Evolutionary conservation across 2,329 filamentous ascomycete species (phyloP), one percentile per base, ranked within the genome.

Genomic region (Didymella exigua): DNA sequence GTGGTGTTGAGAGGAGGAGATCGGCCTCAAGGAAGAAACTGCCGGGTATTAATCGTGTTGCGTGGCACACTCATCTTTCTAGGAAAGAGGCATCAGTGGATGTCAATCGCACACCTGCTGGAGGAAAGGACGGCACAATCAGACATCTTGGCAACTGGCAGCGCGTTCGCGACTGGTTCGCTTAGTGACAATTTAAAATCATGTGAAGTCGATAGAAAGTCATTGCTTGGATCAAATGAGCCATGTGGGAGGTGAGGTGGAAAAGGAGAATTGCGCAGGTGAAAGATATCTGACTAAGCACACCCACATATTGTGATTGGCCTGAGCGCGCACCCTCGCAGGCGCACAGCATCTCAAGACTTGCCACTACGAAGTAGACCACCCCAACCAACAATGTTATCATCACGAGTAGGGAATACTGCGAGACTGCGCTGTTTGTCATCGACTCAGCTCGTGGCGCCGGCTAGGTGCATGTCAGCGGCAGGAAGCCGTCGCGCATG

Each of bases 231-330:
- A 30, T 9, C 13, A 16, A 4, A 23, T n/a, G 16, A 6, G 7
- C 13, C n/a, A 30, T 9, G 14, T 11, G 21, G 4, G 18, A 14
- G 27, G 31, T 23, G 5, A 44, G n/a, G 19, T 6, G 8, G 7
- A 10, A 26, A 14, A 5, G n/a, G 19, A 3, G 14, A 29, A 13
- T 18, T 2, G 14, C 11, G 14, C 1, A 13, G 11, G 34, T 40
- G 27, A 33, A 24, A 33, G n/a, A 14, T 5, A 8, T 4, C 7
- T 42, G 40, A 44, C 40, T 51, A 51, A 51, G 48, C 48, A 24
- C 10, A 7, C n/a, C n/a, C 46, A 46, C 40, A 41, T 46, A 42
- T 36, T 19, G 41, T 47, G 42, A 55, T 55, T 55, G 46, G 46
- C 40, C 29, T 40, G 26, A 29, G 40, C 30, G 31, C 46, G 38